These are phyloP conservation scores for Otatea glauca DNA, from an alignment of 176 grass and related monocot genomes.

Conservation along the genomic window DNA sequence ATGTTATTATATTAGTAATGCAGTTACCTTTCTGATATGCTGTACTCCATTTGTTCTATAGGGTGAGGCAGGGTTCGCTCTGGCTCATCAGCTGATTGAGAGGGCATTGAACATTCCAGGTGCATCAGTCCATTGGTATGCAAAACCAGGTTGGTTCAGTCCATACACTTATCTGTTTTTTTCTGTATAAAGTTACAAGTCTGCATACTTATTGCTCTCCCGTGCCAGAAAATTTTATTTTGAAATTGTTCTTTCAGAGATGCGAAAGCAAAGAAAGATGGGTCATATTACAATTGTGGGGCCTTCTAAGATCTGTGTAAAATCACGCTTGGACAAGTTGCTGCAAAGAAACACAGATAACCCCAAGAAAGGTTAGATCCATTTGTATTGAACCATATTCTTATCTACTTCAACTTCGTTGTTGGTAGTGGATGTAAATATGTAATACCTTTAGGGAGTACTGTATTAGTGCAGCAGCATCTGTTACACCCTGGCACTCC, in stretches of 20 bases:
- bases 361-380: conserved; percentile 34
- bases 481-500: no score
- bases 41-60: conserved; percentile 39
- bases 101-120: conserved; percentile 76
- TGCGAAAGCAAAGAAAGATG: conserved; percentile 88
- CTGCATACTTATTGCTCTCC: conserved; percentile 26
- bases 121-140: conserved; percentile 89
- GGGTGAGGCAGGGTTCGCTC: conserved; percentile 72
- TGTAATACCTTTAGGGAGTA: conserved; percentile 9
- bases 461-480: background rate
- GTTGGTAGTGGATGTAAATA: background rate
- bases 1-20: conserved; percentile 14
- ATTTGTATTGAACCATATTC: background rate
- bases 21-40: conserved; percentile 23
- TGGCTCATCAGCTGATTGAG: conserved; percentile 67
- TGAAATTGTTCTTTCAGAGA: conserved; percentile 61
- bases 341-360: conserved; percentile 57
- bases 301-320: conserved; percentile 66
- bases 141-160: conserved; percentile 76
- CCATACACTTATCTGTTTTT: conserved; percentile 24
- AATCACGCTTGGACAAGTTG: conserved; percentile 57
- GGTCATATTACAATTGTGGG: conserved; percentile 97
- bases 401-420: background rate
- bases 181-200: conserved; percentile 6
- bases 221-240: conserved; percentile 26